These are phyloP conservation scores for Cylindrodendrum hubeiense DNA, from an alignment of 2,329 filamentous ascomycete species.

Conservation along the genomic window DNA sequence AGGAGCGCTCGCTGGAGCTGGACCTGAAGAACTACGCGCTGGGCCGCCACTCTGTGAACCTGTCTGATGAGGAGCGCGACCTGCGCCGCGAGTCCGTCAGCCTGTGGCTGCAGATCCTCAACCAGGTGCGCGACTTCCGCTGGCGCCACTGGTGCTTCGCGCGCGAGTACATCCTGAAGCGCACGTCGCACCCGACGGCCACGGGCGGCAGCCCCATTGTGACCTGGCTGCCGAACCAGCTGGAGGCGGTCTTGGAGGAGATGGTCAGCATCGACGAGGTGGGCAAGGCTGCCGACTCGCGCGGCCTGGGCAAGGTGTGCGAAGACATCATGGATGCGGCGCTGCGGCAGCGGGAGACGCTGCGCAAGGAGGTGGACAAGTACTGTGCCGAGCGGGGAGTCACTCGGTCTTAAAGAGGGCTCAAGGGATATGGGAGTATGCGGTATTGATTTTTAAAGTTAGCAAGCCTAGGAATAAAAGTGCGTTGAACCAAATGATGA, in stretches of 20 bases:
- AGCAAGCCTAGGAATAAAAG: not conserved
- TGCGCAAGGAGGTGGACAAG: conserved; percentile 80
- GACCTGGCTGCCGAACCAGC: conserved; percentile 86
- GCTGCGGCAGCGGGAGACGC: conserved; percentile 71
- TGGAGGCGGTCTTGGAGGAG: conserved; percentile 78
- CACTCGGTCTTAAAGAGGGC: conserved; percentile 20
- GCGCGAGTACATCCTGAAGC: conserved; percentile 85
- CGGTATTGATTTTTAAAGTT: not conserved
- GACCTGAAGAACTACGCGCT: conserved; percentile 72
- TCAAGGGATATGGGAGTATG: not conserved
- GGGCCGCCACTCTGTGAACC: conserved; percentile 37
- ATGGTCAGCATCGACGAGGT: conserved; percentile 71
- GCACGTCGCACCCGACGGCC: conserved; percentile 80
- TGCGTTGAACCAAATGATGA: not conserved
- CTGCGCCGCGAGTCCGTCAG: conserved; percentile 66
- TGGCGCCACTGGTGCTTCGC: conserved; percentile 91
- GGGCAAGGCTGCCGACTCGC: conserved; percentile 43
- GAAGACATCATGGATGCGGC: conserved; percentile 77
- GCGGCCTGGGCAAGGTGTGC: conserved; percentile 59
- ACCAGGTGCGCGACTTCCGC: conserved; percentile 84
- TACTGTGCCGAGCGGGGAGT: conserved; percentile 76
- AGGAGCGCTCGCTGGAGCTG: conserved; percentile 60
- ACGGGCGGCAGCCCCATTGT: conserved; percentile 87
- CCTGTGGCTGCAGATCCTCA: conserved; percentile 74
- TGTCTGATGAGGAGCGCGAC: conserved; percentile 48